These are phyloP conservation scores for Orobanche coerulescens DNA, from an alignment of 257 asterid genomes.

Conservation along the genomic window DNA sequence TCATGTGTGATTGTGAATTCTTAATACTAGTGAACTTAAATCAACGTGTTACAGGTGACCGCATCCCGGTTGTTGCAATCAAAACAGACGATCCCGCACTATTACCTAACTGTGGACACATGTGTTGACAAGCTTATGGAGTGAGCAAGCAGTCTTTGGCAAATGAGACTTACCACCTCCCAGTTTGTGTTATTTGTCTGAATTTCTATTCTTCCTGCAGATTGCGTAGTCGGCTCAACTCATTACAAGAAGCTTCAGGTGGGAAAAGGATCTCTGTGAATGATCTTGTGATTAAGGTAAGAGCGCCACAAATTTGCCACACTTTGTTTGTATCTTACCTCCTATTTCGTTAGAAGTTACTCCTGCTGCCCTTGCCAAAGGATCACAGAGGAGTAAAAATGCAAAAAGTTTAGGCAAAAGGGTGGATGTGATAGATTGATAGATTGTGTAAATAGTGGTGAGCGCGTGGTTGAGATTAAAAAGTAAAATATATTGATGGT, in stretches of 20 bases:
- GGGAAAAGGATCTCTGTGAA: conserved; percentile 88
- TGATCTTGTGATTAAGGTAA: conserved; percentile 95
- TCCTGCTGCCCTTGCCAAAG: too few species aligned
- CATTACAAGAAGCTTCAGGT: conserved; percentile 89
- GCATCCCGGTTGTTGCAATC: conserved; percentile 82
- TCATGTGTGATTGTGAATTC: conserved; percentile 11
- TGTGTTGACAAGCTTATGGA: conserved; percentile 94
- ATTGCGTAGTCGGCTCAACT: conserved; percentile 69
- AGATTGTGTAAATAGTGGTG: too few species aligned
- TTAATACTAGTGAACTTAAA: conserved; percentile 17
- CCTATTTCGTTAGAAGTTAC: not conserved
- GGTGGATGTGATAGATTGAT: too few species aligned
- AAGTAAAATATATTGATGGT: too few species aligned
- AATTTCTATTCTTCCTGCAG: conserved; percentile 34
- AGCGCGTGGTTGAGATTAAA: too few species aligned
- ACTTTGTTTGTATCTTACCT: not conserved
- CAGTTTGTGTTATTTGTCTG: not conserved
- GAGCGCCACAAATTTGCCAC: not conserved
- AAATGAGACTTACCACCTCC: conserved; percentile 10
- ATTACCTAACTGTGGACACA: conserved; percentile 88
- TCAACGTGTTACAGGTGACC: conserved; percentile 51
- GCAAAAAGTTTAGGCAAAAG: too few species aligned
- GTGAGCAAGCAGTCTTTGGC: conserved; percentile 43
- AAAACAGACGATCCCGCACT: conserved; percentile 95
- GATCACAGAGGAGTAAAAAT: too few species aligned